These are phyloP conservation scores for Albizia julibrissin DNA, from an alignment of 306 rosid species.

Conservation along the genomic window DNA sequence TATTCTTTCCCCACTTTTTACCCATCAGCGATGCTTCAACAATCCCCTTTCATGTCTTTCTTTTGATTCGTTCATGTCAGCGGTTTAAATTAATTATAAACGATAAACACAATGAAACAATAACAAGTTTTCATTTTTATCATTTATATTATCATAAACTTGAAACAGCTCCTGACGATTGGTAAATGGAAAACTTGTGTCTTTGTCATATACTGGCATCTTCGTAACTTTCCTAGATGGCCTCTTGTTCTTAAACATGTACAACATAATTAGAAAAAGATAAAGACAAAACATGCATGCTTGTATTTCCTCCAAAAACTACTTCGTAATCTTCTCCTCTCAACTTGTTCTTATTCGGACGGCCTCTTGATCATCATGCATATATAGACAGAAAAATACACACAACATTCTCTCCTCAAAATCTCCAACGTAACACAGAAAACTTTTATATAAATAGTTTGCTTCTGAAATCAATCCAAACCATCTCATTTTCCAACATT, in stretches of 20 bases:
- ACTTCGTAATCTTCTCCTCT: constrained; percentile 23
- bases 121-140: not conserved
- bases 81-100: not conserved
- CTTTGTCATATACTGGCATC: not conserved
- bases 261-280: not conserved
- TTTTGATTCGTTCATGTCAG: not conserved
- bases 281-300: not conserved
- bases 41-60: not conserved
- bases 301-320: not conserved
- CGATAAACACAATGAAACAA: not conserved
- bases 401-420: not conserved
- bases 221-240: not conserved
- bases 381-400: not conserved
- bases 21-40: not conserved
- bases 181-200: not conserved
- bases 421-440: not conserved
- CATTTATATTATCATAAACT: not conserved
- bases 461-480: not conserved
- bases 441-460: constrained; percentile 9
- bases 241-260: not conserved
- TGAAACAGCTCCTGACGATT: not conserved
- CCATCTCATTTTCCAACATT: not conserved
- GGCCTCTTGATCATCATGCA: constrained; percentile 5
- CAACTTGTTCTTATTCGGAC: not conserved
- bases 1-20: not conserved